phyloP scores from a whole-genome alignment of 1,139 yeast genomes.

The Saccharomyces pastorianus region DNA sequence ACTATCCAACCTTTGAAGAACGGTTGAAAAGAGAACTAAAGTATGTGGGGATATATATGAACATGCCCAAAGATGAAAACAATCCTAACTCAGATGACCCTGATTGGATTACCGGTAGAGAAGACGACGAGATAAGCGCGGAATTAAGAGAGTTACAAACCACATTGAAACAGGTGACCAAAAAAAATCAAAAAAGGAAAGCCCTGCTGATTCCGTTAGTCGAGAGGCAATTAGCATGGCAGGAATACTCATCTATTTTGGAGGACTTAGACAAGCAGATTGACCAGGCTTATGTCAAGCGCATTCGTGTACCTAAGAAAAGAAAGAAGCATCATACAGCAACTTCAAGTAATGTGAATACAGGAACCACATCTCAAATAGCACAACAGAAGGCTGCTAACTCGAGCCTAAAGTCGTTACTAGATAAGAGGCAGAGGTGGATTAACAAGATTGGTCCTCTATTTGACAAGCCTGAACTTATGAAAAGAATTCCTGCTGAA shows the following conservation, averaged over 20 bases:
- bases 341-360: conserved; percentile 21
- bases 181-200: conserved; percentile 60
- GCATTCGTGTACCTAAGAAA: conserved; percentile 75
- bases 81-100: conserved; percentile 30
- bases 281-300: conserved; percentile 84
- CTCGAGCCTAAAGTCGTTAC: conserved; percentile 65
- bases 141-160: conserved; percentile 71
- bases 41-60: conserved; percentile 85
- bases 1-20: conserved; percentile 78
- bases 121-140: conserved; percentile 90
- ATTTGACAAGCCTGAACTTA: conserved; percentile 58
- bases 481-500: conserved; percentile 67
- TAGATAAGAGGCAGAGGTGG: conserved; percentile 88
- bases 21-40: conserved; percentile 78
- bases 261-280: conserved; percentile 95
- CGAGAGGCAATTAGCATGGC: conserved; percentile 92
- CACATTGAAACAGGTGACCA: conserved; percentile 54
- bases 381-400: conserved; percentile 52
- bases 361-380: conserved; percentile 33
- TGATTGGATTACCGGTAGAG: conserved; percentile 69
- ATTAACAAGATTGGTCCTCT: conserved; percentile 80
- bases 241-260: conserved; percentile 79
- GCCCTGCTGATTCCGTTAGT: conserved; percentile 59
- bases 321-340: conserved; percentile 50
- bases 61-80: conserved; percentile 37